phyloP scores from a whole-genome alignment of 2,329 filamentous ascomycete genomes.

The Meredithiella fracta region DNA sequence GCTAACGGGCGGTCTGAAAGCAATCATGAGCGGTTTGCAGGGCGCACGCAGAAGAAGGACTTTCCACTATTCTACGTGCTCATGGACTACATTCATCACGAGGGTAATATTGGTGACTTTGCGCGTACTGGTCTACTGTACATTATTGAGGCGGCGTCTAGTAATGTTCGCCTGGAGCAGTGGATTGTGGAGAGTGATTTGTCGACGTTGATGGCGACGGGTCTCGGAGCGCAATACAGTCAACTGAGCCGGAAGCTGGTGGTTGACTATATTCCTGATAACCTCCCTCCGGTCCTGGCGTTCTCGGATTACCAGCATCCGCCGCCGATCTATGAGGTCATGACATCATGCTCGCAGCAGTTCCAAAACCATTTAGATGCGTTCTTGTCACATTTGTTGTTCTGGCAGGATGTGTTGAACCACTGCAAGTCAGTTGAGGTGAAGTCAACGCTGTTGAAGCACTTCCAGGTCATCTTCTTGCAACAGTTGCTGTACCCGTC shows the following conservation, averaged over 20 bases:
- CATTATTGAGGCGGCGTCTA: constrained; percentile 83
- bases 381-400: constrained; percentile 84
- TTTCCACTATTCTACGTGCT: constrained; percentile 92
- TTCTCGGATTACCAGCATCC: constrained; percentile 78
- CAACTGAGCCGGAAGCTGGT: constrained; percentile 62
- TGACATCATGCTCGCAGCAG: constrained; percentile 55
- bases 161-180: constrained; percentile 66
- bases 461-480: constrained; percentile 92
- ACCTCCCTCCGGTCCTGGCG: constrained; percentile 66
- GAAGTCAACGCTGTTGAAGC: constrained; percentile 81
- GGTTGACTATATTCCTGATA: constrained; percentile 56
- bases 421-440: constrained; percentile 87
- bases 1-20: constrained; percentile 24
- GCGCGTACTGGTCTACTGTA: constrained; percentile 86
- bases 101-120: constrained; percentile 89
- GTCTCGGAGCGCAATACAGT: constrained; percentile 60
- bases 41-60: constrained; percentile 73
- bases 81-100: constrained; percentile 92
- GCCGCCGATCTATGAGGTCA: constrained; percentile 50
- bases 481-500: constrained; percentile 95
- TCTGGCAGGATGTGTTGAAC: constrained; percentile 96
- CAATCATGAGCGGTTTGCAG: constrained; percentile 63
- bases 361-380: constrained; percentile 80
- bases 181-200: constrained; percentile 97
- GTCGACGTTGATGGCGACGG: constrained; percentile 92